Conservation (phyloP, 2,329 filamentous ascomycete species). For the Ramichloridium luteum region DNA sequence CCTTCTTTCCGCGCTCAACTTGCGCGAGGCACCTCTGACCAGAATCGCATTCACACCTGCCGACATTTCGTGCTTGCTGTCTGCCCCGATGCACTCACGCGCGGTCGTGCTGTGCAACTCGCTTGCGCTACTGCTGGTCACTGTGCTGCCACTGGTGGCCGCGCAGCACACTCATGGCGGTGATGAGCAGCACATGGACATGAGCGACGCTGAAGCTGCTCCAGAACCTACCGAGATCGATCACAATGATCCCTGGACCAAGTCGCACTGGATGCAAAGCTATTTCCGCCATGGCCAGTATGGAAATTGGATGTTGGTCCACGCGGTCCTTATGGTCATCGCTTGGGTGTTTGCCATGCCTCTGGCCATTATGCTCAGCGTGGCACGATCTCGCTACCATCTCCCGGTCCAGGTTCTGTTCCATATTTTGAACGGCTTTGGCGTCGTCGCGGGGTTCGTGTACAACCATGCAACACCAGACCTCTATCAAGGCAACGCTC, state of each 20-base stretch:
- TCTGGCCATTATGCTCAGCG: constrained; percentile 71
- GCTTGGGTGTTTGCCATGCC: constrained; percentile 65
- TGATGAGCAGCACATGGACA: constrained; percentile 20
- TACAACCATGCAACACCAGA: constrained; percentile 78
- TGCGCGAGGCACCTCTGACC: too few relatives aligned
- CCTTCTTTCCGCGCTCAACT: too few relatives aligned
- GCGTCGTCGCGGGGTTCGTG: constrained; percentile 51
- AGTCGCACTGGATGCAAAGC: constrained; percentile 22
- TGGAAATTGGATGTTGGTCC: constrained; percentile 47
- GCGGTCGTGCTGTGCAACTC: too few relatives aligned
- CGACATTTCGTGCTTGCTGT: too few relatives aligned
- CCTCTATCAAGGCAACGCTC: constrained; percentile 75
- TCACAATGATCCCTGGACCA: constrained; percentile 20
- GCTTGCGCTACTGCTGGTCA: constrained; percentile 31
- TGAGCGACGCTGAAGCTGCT: constrained; percentile 8
- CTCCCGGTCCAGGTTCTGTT: constrained; percentile 53
- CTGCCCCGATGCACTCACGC: too few relatives aligned
- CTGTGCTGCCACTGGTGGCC: constrained; percentile 27
- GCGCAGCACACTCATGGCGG: constrained; percentile 27
- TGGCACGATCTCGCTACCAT: constrained; percentile 64
- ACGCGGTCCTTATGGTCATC: constrained; percentile 57
- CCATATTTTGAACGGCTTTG: constrained; percentile 37
- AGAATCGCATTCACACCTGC: too few relatives aligned
- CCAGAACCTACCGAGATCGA: constrained; percentile 5
- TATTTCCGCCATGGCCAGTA: constrained; percentile 50